Evolutionary conservation across 2,329 filamentous ascomycete genomes (phyloP).

Genomic region (Aspergillus niger): DNA sequence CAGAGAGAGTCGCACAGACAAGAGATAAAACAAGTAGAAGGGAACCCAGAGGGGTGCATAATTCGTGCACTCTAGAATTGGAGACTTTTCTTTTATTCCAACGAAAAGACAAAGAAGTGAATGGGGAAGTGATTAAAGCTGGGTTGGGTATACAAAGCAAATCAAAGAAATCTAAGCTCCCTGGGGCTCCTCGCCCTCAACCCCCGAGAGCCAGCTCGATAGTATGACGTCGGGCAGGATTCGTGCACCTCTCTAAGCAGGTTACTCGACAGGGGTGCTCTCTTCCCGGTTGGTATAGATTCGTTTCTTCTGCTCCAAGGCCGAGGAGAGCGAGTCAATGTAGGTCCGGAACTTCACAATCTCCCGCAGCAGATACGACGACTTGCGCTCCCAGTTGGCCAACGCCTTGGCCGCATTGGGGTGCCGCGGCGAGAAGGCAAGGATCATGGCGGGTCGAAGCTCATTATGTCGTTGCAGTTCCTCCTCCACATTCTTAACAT

Average conservation of each 20-base stretch:
- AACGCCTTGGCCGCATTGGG: slow-evolving; percentile 81
- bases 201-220: neutral
- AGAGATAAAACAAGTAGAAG: neutral
- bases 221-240: neutral
- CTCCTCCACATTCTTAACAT: slow-evolving; percentile 81
- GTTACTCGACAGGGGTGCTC: slow-evolving; percentile 14
- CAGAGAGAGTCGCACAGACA: slow-evolving; percentile 1
- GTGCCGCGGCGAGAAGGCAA: slow-evolving; percentile 84
- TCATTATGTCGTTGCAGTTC: slow-evolving; percentile 88
- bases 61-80: neutral
- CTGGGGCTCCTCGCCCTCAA: neutral
- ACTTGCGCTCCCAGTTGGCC: slow-evolving; percentile 97
- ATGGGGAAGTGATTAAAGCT: neutral
- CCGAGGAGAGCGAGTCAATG: slow-evolving; percentile 77
- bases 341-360: slow-evolving; percentile 97
- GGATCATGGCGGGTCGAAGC: slow-evolving; percentile 79
- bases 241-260: neutral
- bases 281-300: slow-evolving; percentile 57
- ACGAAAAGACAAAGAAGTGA: neutral
- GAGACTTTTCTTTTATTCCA: neutral
- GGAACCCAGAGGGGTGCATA: neutral
- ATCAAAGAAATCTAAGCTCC: neutral
- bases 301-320: slow-evolving; percentile 68
- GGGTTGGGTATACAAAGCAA: neutral
- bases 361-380: slow-evolving; percentile 83